phyloP scores from a whole-genome alignment of 1,284 basidiomycete genomes.

The Inonotus obliquus region DNA sequence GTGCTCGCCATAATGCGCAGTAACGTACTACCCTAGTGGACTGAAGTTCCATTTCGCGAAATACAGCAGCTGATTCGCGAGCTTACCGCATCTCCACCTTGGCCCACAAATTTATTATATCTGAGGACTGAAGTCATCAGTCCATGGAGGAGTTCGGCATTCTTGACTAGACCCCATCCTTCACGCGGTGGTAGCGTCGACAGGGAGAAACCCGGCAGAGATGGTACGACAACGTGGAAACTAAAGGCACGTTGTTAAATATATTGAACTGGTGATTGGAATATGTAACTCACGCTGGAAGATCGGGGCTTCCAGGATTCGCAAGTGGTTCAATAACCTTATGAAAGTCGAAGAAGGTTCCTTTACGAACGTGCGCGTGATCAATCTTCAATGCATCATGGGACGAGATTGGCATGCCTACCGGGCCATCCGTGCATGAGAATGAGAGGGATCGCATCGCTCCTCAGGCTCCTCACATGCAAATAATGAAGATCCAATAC shows the following conservation, averaged over 20 bases:
- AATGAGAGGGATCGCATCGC: constrained; percentile 23
- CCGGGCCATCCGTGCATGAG: constrained; percentile 26
- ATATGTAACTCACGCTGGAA: constrained; percentile 22
- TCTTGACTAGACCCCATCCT: constrained; percentile 21
- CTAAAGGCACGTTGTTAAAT: constrained; percentile 11
- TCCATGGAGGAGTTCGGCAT: constrained; percentile 20
- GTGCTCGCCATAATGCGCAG: constrained; percentile 20
- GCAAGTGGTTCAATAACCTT: constrained; percentile 23
- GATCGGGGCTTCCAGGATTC: constrained; percentile 19
- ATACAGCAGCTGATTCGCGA: not conserved
- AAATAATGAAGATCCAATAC: too few relatives aligned
- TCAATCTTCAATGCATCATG: not conserved
- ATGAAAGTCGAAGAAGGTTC: constrained; percentile 26
- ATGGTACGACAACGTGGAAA: constrained; percentile 25
- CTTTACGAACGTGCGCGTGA: constrained; percentile 1
- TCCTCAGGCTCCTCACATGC: too few relatives aligned
- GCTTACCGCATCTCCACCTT: constrained; percentile 25
- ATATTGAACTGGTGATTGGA: not conserved
- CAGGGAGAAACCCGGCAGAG: constrained; percentile 24
- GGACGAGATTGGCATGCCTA: not conserved
- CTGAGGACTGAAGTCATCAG: constrained; percentile 24
- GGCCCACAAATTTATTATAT: constrained; percentile 23
- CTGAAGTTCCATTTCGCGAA: not conserved
- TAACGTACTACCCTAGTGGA: constrained; percentile 19
- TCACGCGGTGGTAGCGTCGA: constrained; percentile 21